Evolutionary conservation across 1,139 yeast species (phyloP).

Genomic region (Waltiozyma sp.): DNA sequence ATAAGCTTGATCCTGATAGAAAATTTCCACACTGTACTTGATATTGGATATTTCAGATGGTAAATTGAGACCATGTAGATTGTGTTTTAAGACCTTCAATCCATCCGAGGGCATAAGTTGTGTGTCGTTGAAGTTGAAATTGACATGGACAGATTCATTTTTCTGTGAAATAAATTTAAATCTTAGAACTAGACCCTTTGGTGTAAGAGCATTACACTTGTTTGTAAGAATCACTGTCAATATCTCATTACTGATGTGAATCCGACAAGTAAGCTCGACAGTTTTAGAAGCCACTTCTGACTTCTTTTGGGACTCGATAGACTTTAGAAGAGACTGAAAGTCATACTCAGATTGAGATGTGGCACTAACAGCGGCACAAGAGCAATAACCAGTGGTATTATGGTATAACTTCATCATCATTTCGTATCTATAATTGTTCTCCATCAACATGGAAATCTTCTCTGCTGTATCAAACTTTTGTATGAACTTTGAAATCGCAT

Average conservation of each 20-base stretch:
- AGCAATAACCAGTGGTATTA: not conserved
- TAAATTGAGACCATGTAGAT: not conserved
- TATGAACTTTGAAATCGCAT: slow-evolving; percentile 1
- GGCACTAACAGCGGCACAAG: not conserved
- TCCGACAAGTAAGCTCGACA: not conserved
- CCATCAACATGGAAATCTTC: slow-evolving; percentile 2
- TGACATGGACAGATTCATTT: not conserved
- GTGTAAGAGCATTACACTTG: not conserved
- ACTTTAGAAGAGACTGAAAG: not conserved
- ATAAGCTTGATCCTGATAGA: not conserved
- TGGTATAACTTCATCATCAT: not conserved
- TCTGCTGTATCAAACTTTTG: slow-evolving; percentile 3
- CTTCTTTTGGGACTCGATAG: not conserved
- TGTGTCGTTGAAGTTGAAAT: not conserved
- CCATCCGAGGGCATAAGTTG: not conserved
- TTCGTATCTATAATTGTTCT: slow-evolving; percentile 2
- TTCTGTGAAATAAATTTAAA: not conserved
- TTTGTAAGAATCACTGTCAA: not conserved
- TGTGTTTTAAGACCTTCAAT: not conserved
- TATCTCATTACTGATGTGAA: not conserved
- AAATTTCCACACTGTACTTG: not conserved
- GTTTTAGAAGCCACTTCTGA: not conserved
- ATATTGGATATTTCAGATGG: not conserved
- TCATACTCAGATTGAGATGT: not conserved
- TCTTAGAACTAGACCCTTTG: not conserved